Percentiles rank a stretch among this genome's conserved stretches.
Conservation (phyloP, 495 filamentous ascomycete species). For the Aspergillus ostianus region DNA sequence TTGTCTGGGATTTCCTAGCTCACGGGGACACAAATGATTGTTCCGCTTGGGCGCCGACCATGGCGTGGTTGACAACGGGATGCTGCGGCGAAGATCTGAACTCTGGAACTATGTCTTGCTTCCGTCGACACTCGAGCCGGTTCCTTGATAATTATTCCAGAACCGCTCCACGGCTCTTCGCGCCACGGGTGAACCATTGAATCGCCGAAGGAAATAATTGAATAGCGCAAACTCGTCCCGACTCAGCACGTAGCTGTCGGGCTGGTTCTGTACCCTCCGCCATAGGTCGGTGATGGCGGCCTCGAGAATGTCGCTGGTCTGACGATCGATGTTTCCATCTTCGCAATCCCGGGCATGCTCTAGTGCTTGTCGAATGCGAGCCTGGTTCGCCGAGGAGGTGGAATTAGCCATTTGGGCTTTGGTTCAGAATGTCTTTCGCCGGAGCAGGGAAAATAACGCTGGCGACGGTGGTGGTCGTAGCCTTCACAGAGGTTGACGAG, state of each 20-base stretch:
- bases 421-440: neutral
- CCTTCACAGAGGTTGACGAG: neutral
- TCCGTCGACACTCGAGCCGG: constrained; percentile 20
- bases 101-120: constrained; percentile 24
- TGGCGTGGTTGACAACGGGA: neutral
- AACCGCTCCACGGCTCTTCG: constrained; percentile 47
- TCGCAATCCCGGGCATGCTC: constrained; percentile 66
- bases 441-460: neutral
- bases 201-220: constrained; percentile 67
- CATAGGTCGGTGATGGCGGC: constrained; percentile 58
- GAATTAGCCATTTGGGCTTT: constrained; percentile 21
- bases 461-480: neutral
- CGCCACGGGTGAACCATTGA: constrained; percentile 40
- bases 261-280: constrained; percentile 56
- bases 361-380: constrained; percentile 47
- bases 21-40: neutral
- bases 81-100: neutral
- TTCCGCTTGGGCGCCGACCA: neutral
- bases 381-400: constrained; percentile 25
- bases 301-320: constrained; percentile 54
- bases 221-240: constrained; percentile 75
- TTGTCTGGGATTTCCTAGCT: neutral
- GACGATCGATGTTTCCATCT: constrained; percentile 53
- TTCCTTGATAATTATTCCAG: constrained; percentile 45
- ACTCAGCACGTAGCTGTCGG: constrained; percentile 62